Conservation (phyloP, 768 basidiomycete genomes). For the Harrya chromipes region DNA sequence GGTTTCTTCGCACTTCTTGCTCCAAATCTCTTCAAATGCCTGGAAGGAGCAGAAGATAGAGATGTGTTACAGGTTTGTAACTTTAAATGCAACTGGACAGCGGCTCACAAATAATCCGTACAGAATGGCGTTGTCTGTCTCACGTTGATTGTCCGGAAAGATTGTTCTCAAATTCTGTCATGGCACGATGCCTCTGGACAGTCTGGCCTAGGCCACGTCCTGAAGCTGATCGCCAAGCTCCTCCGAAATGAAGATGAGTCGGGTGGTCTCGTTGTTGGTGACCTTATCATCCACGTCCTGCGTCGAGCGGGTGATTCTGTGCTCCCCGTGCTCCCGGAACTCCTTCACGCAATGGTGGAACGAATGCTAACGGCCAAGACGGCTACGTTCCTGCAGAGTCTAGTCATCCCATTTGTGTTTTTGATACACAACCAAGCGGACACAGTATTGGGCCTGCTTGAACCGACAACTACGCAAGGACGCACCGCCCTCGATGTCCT, state of each 20-base stretch:
- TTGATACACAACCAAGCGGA: conserved; percentile 85
- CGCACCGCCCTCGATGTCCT: conserved; percentile 79
- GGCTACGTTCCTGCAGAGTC: conserved; percentile 88
- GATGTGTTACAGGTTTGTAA: conserved; percentile 70
- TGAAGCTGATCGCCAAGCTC: conserved; percentile 74
- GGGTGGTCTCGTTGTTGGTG: conserved; percentile 89
- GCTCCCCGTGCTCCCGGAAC: conserved; percentile 80
- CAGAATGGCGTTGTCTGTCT: conserved; percentile 83
- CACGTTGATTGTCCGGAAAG: conserved; percentile 84
- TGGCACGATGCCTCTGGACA: conserved; percentile 70
- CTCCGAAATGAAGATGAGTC: conserved; percentile 84
- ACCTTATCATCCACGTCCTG: conserved; percentile 90
- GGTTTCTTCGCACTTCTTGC: conserved; percentile 79
- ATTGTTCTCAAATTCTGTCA: conserved; percentile 71
- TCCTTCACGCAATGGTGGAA: conserved; percentile 78
- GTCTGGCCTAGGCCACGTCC: conserved; percentile 71
- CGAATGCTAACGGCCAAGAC: conserved; percentile 86
- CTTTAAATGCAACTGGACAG: not conserved
- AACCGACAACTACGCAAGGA: conserved; percentile 57
- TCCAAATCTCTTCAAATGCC: conserved; percentile 66
- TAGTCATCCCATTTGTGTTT: conserved; percentile 92
- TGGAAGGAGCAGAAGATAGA: conserved; percentile 75
- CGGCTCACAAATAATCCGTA: not conserved
- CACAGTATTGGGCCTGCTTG: conserved; percentile 73
- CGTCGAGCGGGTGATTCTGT: conserved; percentile 79